Percentiles rank a stretch among this genome's conserved stretches.
These are phyloP conservation scores for Zasmidium angulare DNA, from an alignment of 2,329 filamentous ascomycete species.

Conservation along the genomic window DNA sequence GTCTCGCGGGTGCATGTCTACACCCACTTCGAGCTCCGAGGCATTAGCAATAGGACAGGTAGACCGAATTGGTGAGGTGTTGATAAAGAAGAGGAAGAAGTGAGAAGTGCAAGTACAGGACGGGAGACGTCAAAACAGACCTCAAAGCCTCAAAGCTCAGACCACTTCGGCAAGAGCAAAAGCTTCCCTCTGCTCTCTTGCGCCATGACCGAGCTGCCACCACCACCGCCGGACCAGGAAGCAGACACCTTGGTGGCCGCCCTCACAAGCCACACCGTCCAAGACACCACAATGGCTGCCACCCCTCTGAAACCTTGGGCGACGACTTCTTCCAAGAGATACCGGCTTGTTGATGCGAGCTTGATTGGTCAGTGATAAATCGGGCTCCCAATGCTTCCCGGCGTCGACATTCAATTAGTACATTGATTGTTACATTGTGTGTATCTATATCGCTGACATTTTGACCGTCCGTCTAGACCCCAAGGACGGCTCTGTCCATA, in stretches of 20 bases:
- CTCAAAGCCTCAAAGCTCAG: background rate
- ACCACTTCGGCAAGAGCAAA: background rate
- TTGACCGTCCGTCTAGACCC: conserved; percentile 24
- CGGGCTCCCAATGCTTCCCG: background rate
- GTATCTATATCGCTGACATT: background rate
- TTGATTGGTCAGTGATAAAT: conserved; percentile 20
- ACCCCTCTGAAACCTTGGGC: conserved; percentile 25
- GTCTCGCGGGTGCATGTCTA: background rate
- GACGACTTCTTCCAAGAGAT: conserved; percentile 17
- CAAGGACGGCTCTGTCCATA: conserved; percentile 33
- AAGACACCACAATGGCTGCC: conserved; percentile 1
- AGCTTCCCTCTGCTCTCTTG: background rate
- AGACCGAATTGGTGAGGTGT: no score
- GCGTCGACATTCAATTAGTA: background rate
- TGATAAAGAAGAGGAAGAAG: no score
- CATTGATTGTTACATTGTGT: background rate
- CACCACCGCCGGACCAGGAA: background rate
- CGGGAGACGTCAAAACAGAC: no score
- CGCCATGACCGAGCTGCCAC: background rate
- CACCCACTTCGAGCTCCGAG: no score
- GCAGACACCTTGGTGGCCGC: background rate
- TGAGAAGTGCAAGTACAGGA: no score
- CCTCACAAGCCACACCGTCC: background rate
- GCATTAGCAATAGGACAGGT: no score
- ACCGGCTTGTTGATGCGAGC: conserved; percentile 24